Evolutionary conservation across 2,329 filamentous ascomycete species (phyloP).

Genomic region (Diaporthe ampelina): DNA sequence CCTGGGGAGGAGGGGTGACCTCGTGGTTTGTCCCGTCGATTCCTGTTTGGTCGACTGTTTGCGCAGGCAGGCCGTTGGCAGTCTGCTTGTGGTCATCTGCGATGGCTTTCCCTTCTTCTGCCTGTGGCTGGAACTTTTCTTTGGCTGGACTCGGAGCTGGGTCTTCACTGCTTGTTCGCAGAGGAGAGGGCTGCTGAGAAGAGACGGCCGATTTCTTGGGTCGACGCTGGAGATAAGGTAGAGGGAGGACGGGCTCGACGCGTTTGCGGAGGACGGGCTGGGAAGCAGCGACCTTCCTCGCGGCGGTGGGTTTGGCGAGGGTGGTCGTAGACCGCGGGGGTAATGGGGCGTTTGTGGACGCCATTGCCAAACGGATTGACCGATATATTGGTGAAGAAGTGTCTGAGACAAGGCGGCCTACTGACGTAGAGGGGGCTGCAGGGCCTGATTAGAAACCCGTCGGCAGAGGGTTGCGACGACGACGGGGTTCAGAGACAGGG

Average conservation of each 20-base stretch:
- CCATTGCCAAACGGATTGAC: constrained; percentile 33
- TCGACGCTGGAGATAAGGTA: constrained; percentile 39
- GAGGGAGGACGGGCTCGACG: constrained; percentile 39
- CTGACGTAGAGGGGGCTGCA: constrained; percentile 30
- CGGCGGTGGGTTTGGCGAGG: constrained; percentile 13
- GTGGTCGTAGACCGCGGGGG: background rate
- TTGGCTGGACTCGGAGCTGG: constrained; percentile 20
- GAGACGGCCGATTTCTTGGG: constrained; percentile 34
- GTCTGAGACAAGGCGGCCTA: constrained; percentile 23
- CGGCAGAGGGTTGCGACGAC: constrained; percentile 22
- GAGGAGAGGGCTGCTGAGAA: constrained; percentile 36
- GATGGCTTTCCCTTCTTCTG: background rate
- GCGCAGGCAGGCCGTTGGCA: constrained; percentile 18
- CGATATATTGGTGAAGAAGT: constrained; percentile 2
- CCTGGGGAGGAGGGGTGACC: background rate
- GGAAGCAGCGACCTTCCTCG: constrained; percentile 24
- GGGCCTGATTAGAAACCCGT: constrained; percentile 34
- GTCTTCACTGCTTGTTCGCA: constrained; percentile 39
- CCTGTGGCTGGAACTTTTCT: background rate
- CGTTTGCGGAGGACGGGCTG: constrained; percentile 34
- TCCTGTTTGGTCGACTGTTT: constrained; percentile 24
- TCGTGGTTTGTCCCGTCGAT: constrained; percentile 9
- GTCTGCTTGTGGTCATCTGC: constrained; percentile 24
- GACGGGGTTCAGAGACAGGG: constrained; percentile 31
- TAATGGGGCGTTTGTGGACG: constrained; percentile 34